Evolutionary conservation across 202 grass and related monocot species (phyloP).

Genomic region (Dendrocalamus latiflorus): DNA sequence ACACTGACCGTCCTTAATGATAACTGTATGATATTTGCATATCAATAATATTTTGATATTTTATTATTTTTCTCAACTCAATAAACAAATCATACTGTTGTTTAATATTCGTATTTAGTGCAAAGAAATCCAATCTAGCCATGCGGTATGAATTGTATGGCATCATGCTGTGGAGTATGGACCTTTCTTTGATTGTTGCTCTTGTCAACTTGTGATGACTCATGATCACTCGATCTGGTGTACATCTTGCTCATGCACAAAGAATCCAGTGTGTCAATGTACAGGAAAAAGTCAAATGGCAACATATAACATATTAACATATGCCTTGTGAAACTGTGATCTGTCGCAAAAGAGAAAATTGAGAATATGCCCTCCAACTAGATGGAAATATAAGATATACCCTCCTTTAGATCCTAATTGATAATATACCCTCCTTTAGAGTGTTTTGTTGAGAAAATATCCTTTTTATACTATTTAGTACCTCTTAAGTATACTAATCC

Average conservation of each 20-base stretch:
- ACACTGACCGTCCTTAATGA: background rate
- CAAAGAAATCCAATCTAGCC: background rate
- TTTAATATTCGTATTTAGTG: background rate
- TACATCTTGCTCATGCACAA: background rate
- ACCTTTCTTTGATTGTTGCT: background rate
- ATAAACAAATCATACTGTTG: background rate
- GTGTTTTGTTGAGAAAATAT: no score
- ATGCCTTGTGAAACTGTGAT: constrained; percentile 30
- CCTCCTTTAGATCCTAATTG: no score
- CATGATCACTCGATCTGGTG: background rate
- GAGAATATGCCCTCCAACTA: no score
- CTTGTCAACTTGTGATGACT: background rate
- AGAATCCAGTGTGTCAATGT: constrained; percentile 20
- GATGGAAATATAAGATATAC: no score
- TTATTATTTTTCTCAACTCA: background rate
- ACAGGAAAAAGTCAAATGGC: constrained; percentile 33
- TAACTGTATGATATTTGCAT: background rate
- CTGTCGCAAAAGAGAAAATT: constrained; percentile 35
- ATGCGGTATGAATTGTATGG: background rate
- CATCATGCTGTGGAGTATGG: background rate
- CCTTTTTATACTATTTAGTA: no score
- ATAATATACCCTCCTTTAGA: no score
- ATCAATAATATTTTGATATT: background rate
- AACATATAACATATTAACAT: constrained; percentile 34
- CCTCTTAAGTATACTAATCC: no score